Percentiles rank a stretch among this genome's conserved stretches.
Conservation (phyloP, 768 basidiomycete species). For the Pulveroboletus sp. region DNA sequence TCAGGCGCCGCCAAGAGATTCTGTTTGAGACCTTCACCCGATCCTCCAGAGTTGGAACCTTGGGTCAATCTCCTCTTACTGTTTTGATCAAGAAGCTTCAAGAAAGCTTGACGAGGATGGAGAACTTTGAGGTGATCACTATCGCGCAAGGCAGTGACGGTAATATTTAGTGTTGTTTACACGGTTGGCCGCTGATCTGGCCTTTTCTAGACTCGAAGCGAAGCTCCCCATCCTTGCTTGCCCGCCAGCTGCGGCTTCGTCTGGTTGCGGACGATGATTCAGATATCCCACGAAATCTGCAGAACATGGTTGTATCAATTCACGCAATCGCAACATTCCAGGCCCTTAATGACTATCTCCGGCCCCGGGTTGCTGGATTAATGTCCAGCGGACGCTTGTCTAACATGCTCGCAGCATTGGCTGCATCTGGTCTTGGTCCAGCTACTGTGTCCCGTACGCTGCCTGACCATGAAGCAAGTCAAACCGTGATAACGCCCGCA, state of each 20-base stretch:
- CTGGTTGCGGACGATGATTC: slow-evolving; percentile 86
- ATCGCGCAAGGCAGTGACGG: slow-evolving; percentile 80
- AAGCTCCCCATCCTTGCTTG: slow-evolving; percentile 86
- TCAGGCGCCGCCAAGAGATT: slow-evolving; percentile 66
- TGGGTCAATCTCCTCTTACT: slow-evolving; percentile 56
- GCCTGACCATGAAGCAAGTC: slow-evolving; percentile 31
- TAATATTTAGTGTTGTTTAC: slow-evolving; percentile 26
- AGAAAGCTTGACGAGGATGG: slow-evolving; percentile 92
- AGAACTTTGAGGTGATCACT: slow-evolving; percentile 91
- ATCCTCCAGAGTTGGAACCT: slow-evolving; percentile 39
- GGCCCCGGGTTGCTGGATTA: slow-evolving; percentile 79
- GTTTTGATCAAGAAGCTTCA: slow-evolving; percentile 93
- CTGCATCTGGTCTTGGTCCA: slow-evolving; percentile 66
- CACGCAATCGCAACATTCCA: slow-evolving; percentile 99
- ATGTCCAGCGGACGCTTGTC: slow-evolving; percentile 63
- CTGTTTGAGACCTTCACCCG: slow-evolving; percentile 75
- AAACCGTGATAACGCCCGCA: slow-evolving; percentile 25
- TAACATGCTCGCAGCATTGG: slow-evolving; percentile 87
- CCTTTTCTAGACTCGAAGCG: slow-evolving; percentile 70
- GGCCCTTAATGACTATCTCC: slow-evolving; percentile 92
- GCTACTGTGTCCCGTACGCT: slow-evolving; percentile 39
- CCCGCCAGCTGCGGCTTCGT: slow-evolving; percentile 84
- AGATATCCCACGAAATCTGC: slow-evolving; percentile 79
- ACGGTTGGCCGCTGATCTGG: slow-evolving; percentile 1
- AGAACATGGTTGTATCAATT: slow-evolving; percentile 93